Conservation (phyloP, 106 monocot genomes). For the Agapanthus africanus region DNA sequence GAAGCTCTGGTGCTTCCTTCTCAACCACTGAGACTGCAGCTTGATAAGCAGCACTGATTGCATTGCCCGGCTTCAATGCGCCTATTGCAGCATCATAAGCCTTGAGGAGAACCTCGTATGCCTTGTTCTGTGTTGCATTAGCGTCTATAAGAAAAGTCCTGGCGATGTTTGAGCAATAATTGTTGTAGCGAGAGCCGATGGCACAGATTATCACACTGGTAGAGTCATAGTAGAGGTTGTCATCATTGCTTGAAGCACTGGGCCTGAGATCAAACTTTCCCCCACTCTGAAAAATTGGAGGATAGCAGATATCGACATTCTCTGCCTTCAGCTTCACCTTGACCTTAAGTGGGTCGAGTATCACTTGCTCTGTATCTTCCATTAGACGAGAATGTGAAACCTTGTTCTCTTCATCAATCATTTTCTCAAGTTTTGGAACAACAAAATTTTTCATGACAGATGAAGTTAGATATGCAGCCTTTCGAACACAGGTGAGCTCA, state of each 20-base stretch:
- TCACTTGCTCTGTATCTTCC: conserved; percentile 80
- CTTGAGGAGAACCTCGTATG: conserved; percentile 78
- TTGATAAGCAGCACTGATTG: conserved; percentile 57
- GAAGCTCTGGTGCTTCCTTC: conserved; percentile 62
- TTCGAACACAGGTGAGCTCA: conserved; percentile 67
- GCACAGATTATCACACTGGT: conserved; percentile 88
- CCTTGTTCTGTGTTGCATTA: conserved; percentile 50
- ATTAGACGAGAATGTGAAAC: conserved; percentile 74
- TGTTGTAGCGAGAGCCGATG: conserved; percentile 79
- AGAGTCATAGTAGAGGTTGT: conserved; percentile 79
- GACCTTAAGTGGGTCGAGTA: conserved; percentile 64
- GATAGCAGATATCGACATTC: conserved; percentile 98
- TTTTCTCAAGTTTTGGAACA: conserved; percentile 85
- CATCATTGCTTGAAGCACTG: conserved; percentile 87
- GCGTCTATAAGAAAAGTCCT: conserved; percentile 87
- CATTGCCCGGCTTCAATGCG: conserved; percentile 64
- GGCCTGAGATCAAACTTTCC: conserved; percentile 88
- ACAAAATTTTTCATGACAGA: conserved; percentile 83
- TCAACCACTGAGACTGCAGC: conserved; percentile 62
- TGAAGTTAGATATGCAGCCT: conserved; percentile 76
- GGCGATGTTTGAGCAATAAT: conserved; percentile 88
- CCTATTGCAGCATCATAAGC: conserved; percentile 73
- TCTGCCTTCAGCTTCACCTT: conserved; percentile 90
- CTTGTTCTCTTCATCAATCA: conserved; percentile 83
- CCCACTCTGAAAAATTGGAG: conserved; percentile 96